Evolutionary conservation across 1,284 basidiomycete genomes (phyloP).

Genomic region (Ganoderma sp.): DNA sequence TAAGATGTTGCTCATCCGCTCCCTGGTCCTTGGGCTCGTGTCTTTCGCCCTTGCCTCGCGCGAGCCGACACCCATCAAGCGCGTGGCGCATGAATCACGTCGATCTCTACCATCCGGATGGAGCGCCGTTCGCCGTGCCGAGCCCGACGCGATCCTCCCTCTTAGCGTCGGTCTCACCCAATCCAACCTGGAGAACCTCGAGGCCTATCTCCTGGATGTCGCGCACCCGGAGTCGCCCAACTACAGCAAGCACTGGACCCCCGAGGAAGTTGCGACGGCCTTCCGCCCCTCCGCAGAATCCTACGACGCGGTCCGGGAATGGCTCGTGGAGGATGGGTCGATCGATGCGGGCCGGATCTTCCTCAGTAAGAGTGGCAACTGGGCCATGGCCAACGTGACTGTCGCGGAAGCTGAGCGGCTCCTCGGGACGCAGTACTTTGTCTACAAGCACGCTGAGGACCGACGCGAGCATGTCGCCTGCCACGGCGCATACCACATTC

Average conservation of each 20-base stretch:
- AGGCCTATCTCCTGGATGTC: conserved; percentile 50
- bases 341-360: conserved; percentile 42
- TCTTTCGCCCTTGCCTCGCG: conserved; percentile 19
- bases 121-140: conserved; percentile 42
- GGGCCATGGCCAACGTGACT: conserved; percentile 52
- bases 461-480: conserved; percentile 31
- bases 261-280: conserved; percentile 44
- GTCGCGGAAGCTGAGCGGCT: conserved; percentile 53
- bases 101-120: conserved; percentile 44
- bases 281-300: conserved; percentile 52
- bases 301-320: conserved; percentile 47
- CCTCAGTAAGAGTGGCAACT: conserved; percentile 46
- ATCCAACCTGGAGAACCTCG: conserved; percentile 49
- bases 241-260: conserved; percentile 52
- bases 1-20: conserved; percentile 25
- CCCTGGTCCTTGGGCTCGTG: conserved; percentile 19
- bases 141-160: conserved; percentile 42
- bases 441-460: conserved; percentile 45
- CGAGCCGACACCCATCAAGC: conserved; percentile 17
- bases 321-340: conserved; percentile 47
- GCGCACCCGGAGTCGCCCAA: conserved; percentile 50
- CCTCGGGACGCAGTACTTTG: conserved; percentile 52
- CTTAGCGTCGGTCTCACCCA: conserved; percentile 54
- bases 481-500: conserved; percentile 30
- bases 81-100: conserved; percentile 49